These are phyloP conservation scores for Nyctanthes arbortristis DNA, from an alignment of 257 asterid genomes.

Conservation along the genomic window DNA sequence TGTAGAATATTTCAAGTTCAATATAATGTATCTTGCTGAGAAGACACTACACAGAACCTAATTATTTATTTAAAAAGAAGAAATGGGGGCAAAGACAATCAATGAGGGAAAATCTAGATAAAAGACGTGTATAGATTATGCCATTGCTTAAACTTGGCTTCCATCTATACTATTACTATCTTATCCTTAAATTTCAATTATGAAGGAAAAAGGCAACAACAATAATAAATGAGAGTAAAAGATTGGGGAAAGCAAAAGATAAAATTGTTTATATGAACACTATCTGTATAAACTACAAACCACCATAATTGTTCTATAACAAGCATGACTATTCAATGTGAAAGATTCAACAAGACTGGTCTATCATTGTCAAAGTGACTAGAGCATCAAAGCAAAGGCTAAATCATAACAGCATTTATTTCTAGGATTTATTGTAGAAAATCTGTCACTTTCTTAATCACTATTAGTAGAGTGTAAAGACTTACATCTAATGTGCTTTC, in stretches of 20 bases:
- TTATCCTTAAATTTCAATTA: slow-evolving; percentile 9
- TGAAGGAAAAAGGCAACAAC: not conserved
- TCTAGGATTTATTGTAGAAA: slow-evolving; percentile 5
- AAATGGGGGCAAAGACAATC: not conserved
- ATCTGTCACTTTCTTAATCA: slow-evolving; percentile 11
- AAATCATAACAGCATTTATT: slow-evolving; percentile 15
- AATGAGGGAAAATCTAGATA: not conserved
- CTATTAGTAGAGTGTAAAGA: slow-evolving; percentile 19
- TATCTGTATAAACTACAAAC: not conserved
- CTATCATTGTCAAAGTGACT: not conserved
- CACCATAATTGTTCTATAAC: not conserved
- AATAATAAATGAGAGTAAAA: slow-evolving; percentile 5
- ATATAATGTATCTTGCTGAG: not conserved
- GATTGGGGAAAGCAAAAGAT: not conserved
- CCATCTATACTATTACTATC: not conserved
- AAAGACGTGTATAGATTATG: slow-evolving; percentile 10
- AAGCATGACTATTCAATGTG: not conserved
- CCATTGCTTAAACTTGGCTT: not conserved
- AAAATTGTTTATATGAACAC: not conserved
- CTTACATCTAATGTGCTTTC: slow-evolving; percentile 84
- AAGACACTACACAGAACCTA: not conserved
- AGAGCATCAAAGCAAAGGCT: slow-evolving; percentile 15
- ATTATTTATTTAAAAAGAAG: not conserved
- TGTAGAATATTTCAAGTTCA: too few relatives aligned
- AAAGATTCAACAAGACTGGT: not conserved